phyloP scores from a whole-genome alignment of 208 protist genomes.

The Trypanosoma boissoni region DNA sequence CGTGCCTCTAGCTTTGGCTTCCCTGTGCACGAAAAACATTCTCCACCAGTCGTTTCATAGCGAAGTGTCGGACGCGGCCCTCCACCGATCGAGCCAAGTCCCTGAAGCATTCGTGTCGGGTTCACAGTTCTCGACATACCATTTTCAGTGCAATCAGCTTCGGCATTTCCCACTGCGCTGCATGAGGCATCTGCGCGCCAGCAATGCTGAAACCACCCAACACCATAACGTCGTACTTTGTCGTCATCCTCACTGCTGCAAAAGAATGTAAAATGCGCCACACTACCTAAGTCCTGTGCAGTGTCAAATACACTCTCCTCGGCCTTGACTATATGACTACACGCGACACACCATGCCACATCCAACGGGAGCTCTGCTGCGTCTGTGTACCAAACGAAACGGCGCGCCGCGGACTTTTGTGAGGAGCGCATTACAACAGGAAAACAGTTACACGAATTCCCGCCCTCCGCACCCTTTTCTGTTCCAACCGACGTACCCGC shows the following conservation, averaged over 20 bases:
- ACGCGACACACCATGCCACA: slow-evolving; percentile 25
- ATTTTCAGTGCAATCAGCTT: background rate
- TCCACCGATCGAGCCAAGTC: slow-evolving; percentile 17
- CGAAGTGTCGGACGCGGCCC: slow-evolving; percentile 5
- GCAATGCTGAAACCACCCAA: slow-evolving; percentile 26
- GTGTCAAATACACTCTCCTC: slow-evolving; percentile 14
- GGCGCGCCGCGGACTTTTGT: background rate
- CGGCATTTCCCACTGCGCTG: slow-evolving; percentile 2
- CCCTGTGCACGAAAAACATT: slow-evolving; percentile 1
- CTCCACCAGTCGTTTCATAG: slow-evolving; percentile 7
- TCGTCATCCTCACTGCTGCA: background rate
- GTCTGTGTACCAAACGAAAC: slow-evolving; percentile 23
- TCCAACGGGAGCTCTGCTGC: slow-evolving; percentile 18
- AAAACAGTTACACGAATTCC: slow-evolving; percentile 8
- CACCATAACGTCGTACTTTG: slow-evolving; percentile 12
- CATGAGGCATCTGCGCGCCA: slow-evolving; percentile 10
- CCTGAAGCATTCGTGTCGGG: slow-evolving; percentile 13
- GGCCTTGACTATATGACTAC: slow-evolving; percentile 28
- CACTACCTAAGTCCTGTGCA: slow-evolving; percentile 3
- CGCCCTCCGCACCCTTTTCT: background rate
- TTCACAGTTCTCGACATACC: background rate
- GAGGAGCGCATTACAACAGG: background rate
- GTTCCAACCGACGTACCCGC: no score
- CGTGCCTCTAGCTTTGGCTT: slow-evolving; percentile 1
- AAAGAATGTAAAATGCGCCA: slow-evolving; percentile 20